phyloP scores from a whole-genome alignment of 345 rosid species.

The Lepidium aucheri region DNA sequence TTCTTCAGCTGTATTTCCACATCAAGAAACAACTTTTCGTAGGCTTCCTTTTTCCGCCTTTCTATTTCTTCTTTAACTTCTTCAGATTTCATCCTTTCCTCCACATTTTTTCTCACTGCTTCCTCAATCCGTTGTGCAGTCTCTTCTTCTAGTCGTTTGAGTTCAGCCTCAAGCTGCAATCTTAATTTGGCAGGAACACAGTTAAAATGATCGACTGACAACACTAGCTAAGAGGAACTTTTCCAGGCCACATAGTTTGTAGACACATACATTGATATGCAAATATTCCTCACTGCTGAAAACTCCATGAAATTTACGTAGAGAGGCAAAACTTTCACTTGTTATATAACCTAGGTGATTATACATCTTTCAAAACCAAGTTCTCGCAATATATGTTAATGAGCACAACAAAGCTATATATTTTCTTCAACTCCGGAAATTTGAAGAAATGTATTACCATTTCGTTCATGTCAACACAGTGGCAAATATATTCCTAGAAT shows the following conservation, averaged over 20 bases:
- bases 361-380: background rate
- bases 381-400: background rate
- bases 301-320: background rate
- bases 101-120: conserved; percentile 69
- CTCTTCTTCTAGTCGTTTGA: conserved; percentile 66
- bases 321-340: background rate
- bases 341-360: background rate
- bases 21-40: conserved; percentile 52
- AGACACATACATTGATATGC: background rate
- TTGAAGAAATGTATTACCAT: background rate
- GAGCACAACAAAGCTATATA: background rate
- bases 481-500: too few relatives aligned
- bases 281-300: background rate
- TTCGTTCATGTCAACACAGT: background rate
- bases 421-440: background rate
- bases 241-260: background rate
- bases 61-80: conserved; percentile 49
- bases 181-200: conserved; percentile 24
- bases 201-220: background rate
- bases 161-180: conserved; percentile 55
- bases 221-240: background rate
- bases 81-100: conserved; percentile 51
- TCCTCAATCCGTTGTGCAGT: conserved; percentile 66
- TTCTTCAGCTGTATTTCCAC: conserved; percentile 48
- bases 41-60: conserved; percentile 54